Evolutionary conservation across 2,329 filamentous ascomycete genomes (phyloP).

Genomic region (Akanthomyces muscarius): DNA sequence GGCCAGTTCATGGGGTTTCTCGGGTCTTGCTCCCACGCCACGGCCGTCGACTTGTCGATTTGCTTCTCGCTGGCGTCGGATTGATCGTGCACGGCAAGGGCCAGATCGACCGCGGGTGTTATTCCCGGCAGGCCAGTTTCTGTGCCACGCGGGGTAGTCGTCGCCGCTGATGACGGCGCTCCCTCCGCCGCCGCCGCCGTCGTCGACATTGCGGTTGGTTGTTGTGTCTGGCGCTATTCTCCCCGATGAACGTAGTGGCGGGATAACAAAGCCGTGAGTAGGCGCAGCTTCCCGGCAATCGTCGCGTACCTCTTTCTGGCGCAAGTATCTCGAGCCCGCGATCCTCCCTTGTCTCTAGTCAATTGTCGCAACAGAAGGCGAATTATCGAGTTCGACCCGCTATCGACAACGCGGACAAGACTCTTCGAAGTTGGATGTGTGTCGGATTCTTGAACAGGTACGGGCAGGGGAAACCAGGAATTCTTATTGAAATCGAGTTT

Average conservation of each 20-base stretch:
- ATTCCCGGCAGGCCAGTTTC: neutral
- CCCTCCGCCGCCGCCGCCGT: neutral
- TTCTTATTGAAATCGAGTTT: neutral
- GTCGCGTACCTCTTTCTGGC: too few species aligned
- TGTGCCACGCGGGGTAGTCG: neutral
- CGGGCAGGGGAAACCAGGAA: neutral
- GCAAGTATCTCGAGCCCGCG: too few species aligned
- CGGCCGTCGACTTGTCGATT: neutral
- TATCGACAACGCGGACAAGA: too few species aligned
- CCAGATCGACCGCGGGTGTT: neutral
- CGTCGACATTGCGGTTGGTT: neutral
- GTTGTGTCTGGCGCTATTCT: neutral
- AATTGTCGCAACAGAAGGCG: too few species aligned
- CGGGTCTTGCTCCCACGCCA: constrained; percentile 34
- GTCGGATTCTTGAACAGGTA: too few species aligned
- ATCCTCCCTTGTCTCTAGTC: too few species aligned
- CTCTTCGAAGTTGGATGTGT: too few species aligned
- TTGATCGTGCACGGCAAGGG: neutral
- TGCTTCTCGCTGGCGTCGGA: constrained; percentile 7
- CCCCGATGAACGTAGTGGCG: neutral
- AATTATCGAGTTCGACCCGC: too few species aligned
- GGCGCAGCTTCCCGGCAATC: neutral
- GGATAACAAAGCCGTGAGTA: neutral
- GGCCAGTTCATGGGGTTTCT: constrained; percentile 53
- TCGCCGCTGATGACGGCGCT: neutral